A percentile compares a stretch with the other conserved stretches of the same genome.
phyloP scores from a whole-genome alignment of 2,329 filamentous ascomycete species.

The Pyrenophora teres region DNA sequence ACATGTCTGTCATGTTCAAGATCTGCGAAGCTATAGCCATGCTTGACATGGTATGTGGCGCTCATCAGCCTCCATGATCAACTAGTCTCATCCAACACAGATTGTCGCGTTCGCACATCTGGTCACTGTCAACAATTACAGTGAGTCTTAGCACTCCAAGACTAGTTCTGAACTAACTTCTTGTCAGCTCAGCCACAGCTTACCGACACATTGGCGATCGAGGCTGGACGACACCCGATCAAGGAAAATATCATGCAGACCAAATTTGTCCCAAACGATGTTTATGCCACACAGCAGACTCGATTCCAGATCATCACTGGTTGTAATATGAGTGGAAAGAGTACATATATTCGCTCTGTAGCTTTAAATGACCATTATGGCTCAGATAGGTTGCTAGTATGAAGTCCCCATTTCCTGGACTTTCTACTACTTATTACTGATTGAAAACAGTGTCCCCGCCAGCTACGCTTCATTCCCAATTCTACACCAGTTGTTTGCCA shows the following conservation, averaged over 20 bases:
- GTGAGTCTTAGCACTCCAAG: slow-evolving; percentile 14
- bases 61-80: neutral
- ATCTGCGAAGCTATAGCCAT: slow-evolving; percentile 85
- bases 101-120: slow-evolving; percentile 59
- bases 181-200: slow-evolving; percentile 67
- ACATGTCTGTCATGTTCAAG: slow-evolving; percentile 76
- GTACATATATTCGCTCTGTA: slow-evolving; percentile 86
- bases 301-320: slow-evolving; percentile 94
- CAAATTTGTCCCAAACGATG: slow-evolving; percentile 85
- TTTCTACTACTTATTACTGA: slow-evolving; percentile 11
- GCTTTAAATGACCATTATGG: slow-evolving; percentile 87
- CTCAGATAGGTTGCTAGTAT: slow-evolving; percentile 82
- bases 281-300: slow-evolving; percentile 78
- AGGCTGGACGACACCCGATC: slow-evolving; percentile 77
- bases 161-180: slow-evolving; percentile 5
- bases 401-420: neutral
- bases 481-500: slow-evolving; percentile 81
- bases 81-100: slow-evolving; percentile 15
- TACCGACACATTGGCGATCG: slow-evolving; percentile 70
- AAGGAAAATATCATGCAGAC: slow-evolving; percentile 71
- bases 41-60: slow-evolving; percentile 74
- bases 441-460: slow-evolving; percentile 67
- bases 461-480: slow-evolving; percentile 81
- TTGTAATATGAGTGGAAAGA: slow-evolving; percentile 97
- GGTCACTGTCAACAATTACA: slow-evolving; percentile 68